Base-by-base conservation (phyloP, 2,329 filamentous ascomycete genomes). In the Colletotrichum gigasporum region DNA sequence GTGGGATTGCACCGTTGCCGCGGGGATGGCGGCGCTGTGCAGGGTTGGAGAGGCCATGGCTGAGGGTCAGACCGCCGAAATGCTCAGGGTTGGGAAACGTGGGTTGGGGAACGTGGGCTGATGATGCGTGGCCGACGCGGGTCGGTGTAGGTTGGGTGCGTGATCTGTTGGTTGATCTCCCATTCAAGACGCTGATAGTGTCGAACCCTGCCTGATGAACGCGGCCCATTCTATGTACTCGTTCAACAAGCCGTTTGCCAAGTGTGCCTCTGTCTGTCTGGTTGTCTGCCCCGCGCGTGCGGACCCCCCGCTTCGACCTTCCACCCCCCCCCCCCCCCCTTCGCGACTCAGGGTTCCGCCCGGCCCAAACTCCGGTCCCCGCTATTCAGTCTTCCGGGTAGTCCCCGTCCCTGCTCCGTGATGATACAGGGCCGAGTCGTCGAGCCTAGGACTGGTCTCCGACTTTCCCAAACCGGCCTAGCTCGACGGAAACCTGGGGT, bases 1-100 rank as follows among this genome's bases (percentile, higher is more conserved):
- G 39, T 82, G 80, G 2, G 75, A 80, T 65, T 82, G 80, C 3
- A 77, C 71, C 1, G 80, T 82, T 18, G 74, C 70, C 6, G 79
- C 71, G 2, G 79, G 79, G 4, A 82, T 69, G 4, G 71, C 59
- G 14, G 66, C 68, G 39, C 28, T 62, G 26, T 39, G 59, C 10
- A 65, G 42, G 14, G 24, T 20, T 8, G 41, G 37, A 44, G 45
- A 39, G 48, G 18, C 47, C 42, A 53, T 65, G 14, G 9, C 53
- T 8, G 11, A 44, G 20, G 14, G 5, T 10, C 26, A 16, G 9
- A 10, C 14, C 16, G 20, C 32, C 8, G 18, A 16, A 32, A 3
- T n/a, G 26, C 18, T n/a, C 11, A 11, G 0, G 10, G n/a, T 0
- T 0, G 12, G 22, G 41, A 22, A 10, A 10, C 7, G 24, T 22